Evolutionary conservation across 2,329 filamentous ascomycete genomes (phyloP), one percentile per base, ranked within the genome.

Genomic region (Hirsutella minnesotensis): DNA sequence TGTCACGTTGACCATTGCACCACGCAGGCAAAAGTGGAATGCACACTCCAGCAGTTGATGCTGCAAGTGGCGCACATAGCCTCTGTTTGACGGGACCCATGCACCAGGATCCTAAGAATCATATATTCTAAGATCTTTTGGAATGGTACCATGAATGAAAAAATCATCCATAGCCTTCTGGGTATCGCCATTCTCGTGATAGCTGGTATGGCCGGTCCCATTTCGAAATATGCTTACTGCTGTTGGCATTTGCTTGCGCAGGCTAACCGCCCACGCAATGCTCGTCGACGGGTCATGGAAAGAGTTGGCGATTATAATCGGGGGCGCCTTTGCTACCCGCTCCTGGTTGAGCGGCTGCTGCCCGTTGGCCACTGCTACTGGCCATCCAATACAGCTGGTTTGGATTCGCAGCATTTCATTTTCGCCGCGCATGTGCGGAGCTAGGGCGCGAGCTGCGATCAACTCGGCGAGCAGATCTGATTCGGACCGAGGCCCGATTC

Each of bases 221-320:
- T 34, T 20, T 5, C 39, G 39, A 13, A 40, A 40, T 15, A 40
- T 33, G 19, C 13, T 40, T 4, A 40, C 39, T 13, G 39, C 39
- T 15, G 39, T 40, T 13, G 39, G 39, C 39, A 40, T 40, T 20
- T 40, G 39, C 39, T 40, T 29, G 19, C 39, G 27, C 10, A 40
- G 12, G 7, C 39, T 29, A 5, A 40, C 12, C 13, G 39, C 39
- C 39, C 39, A 40, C 12, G 16, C 16, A 5, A 40, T 18, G 16
- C 39, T 40, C 30, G 39, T 40, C 19, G 39, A 40, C 16, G 39
- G 39, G 15, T 41, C 39, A 12, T 41, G 39, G 3, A 41, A 13
- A 8, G 19, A 15, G 21, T 20, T 41, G 12, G 30, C 39, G 3
- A 41, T 15, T 4, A 41, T 15, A 10, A 41, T 41, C 3, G 40